Evolutionary conservation across 2,329 filamentous ascomycete genomes (phyloP).

Genomic region (Rhynchosporium agropyri): DNA sequence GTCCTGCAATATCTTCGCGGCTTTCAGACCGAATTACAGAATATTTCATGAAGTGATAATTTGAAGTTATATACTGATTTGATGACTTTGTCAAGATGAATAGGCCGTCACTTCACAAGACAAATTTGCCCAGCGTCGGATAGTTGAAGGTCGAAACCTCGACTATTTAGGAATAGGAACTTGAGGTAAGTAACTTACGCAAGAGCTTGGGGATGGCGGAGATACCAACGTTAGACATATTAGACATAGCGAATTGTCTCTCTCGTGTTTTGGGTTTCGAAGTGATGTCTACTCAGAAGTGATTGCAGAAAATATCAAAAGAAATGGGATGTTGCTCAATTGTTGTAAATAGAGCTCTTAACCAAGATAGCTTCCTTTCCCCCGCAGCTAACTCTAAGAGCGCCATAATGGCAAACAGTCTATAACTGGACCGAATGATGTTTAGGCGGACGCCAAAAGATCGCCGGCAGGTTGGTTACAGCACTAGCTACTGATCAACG

Average conservation of each 20-base stretch:
- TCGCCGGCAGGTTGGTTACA: not conserved
- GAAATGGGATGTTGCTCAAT: not conserved
- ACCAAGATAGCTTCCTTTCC: not conserved
- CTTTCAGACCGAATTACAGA: too few relatives aligned
- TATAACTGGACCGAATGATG: not conserved
- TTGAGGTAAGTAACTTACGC: conserved; percentile 15
- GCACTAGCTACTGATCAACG: conserved; percentile 12
- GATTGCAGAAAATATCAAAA: not conserved
- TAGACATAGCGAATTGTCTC: too few relatives aligned
- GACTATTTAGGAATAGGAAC: too few relatives aligned
- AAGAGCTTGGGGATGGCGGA: conserved; percentile 22
- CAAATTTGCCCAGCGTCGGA: not conserved
- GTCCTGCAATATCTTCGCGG: too few relatives aligned
- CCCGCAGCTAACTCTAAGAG: not conserved
- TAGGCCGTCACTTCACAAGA: too few relatives aligned
- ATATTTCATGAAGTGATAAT: too few relatives aligned
- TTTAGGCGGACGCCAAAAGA: conserved; percentile 1
- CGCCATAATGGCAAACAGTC: not conserved
- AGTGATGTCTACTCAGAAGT: not conserved
- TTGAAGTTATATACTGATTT: too few relatives aligned
- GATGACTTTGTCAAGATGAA: too few relatives aligned
- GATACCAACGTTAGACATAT: conserved; percentile 11
- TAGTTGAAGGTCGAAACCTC: not conserved
- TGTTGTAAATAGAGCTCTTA: not conserved
- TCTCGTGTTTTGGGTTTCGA: not conserved